Evolutionary conservation across 345 rosid genomes (phyloP), one percentile per base, ranked within the genome.

Genomic region (Syzygium aromaticum): DNA sequence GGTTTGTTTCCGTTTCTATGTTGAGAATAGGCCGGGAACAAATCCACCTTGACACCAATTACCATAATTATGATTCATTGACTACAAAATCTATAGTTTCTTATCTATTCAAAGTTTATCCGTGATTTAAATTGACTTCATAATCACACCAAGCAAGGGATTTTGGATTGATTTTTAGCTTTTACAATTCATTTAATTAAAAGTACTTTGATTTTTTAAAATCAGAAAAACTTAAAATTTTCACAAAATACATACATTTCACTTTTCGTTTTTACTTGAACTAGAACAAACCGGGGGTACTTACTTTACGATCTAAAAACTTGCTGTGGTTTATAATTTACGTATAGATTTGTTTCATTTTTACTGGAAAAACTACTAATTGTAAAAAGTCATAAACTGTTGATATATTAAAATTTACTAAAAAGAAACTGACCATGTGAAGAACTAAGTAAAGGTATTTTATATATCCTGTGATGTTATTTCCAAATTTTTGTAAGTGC

Each of bases 221-320:
- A 64, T 64, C 23, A 15, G 3, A 64, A 28, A 14, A 64, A 16
- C 43, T 30, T 30, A 11, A 16, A 28, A 64, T 30, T 15, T 30
- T 19, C 10, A 3, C 40, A 7, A 2, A 15, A 15, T 15, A 30
- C 22, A 15, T 15, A 7, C 3, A 15, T 30, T 19, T 64, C 77
- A 7, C 22, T 15, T 64, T 4, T 64, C 8, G 0, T 64, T 64
- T 0, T 0, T 2, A 56, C 21, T 64, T 15, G 16, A 64, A 64
- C 22, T 30, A 22, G 30, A 64, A 16, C 33, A 64, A 30, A 8
- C 6, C 38, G 0, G 43, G 5, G 12, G 12, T 28, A 30, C 77
- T 16, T 7, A 8, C 22, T 28, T 30, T 15, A 6, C 22, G 1
- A 27, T 61, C 33, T 13, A 13, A 13, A 61, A 13, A 30, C 73